Percentiles rank a stretch among this genome's conserved stretches.
phyloP scores from a whole-genome alignment of 1,139 yeast genomes.

The Arxiozyma telluris region DNA sequence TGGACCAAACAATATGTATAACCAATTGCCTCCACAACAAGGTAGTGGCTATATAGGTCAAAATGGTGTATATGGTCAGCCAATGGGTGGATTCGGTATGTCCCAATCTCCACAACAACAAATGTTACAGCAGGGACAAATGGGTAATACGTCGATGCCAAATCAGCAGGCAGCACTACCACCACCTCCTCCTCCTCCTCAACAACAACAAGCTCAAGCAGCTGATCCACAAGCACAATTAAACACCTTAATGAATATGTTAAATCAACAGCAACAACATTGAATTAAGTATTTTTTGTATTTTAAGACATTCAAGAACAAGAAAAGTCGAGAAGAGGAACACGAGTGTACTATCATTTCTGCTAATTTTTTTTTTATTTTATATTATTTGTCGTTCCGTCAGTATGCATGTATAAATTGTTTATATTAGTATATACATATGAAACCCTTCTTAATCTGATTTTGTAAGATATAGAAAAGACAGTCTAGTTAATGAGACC shows the following conservation, averaged over 20 bases:
- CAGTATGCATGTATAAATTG: neutral
- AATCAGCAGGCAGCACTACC: constrained; percentile 22
- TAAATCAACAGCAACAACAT: constrained; percentile 30
- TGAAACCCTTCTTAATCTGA: neutral
- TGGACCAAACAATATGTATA: constrained; percentile 5
- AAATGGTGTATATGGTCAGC: constrained; percentile 13
- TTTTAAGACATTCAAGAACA: neutral
- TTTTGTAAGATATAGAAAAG: neutral
- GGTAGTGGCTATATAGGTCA: constrained; percentile 20
- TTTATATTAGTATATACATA: neutral
- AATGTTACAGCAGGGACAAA: constrained; percentile 13
- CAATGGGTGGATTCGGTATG: constrained; percentile 5
- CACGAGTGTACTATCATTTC: neutral
- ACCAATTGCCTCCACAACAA: constrained; percentile 26
- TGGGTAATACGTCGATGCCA: constrained; percentile 5
- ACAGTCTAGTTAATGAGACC: neutral
- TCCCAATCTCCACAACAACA: constrained; percentile 13
- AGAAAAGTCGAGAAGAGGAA: neutral
- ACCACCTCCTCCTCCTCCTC: constrained; percentile 18
- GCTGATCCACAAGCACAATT: constrained; percentile 35
- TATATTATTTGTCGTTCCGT: neutral
- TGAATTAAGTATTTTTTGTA: neutral
- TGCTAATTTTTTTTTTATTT: no score
- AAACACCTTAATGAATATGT: constrained; percentile 35
- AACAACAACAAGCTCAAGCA: constrained; percentile 14